A percentile compares a stretch with the other conserved stretches of the same genome.
phyloP scores from a whole-genome alignment of 176 grass and related monocot genomes.

The Eragrostis nindensis region DNA sequence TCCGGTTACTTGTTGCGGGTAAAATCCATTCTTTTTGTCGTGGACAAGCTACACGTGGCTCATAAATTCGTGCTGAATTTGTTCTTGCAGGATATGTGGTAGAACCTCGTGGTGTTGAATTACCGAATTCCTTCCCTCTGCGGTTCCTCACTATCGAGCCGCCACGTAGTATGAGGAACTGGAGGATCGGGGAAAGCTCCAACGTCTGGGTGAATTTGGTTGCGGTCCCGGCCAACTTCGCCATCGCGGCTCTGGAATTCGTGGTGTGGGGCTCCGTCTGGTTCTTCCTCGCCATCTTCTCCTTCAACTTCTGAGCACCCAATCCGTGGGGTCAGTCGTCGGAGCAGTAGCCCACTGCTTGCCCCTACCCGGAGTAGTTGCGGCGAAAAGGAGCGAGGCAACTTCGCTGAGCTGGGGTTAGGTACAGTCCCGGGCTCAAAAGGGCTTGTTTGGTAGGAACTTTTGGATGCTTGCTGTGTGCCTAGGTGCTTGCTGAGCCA shows the following conservation, averaged over 20 bases:
- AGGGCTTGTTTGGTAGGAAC: slow-evolving; percentile 43
- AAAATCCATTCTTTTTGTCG: background rate
- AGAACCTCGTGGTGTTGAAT: background rate
- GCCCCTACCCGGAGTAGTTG: slow-evolving; percentile 8
- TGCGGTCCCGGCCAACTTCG: slow-evolving; percentile 19
- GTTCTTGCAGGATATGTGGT: slow-evolving; percentile 14
- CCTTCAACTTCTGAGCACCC: slow-evolving; percentile 37
- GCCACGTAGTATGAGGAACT: slow-evolving; percentile 9
- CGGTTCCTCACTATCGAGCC: background rate
- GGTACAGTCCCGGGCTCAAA: slow-evolving; percentile 30
- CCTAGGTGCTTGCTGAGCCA: background rate
- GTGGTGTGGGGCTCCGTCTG: slow-evolving; percentile 46
- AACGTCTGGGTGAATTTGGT: slow-evolving; percentile 43
- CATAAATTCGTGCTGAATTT: background rate
- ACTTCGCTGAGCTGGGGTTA: slow-evolving; percentile 27
- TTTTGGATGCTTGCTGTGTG: slow-evolving; percentile 21
- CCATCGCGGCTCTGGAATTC: slow-evolving; percentile 39
- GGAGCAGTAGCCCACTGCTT: slow-evolving; percentile 7
- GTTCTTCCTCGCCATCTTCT: slow-evolving; percentile 27
- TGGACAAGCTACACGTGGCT: background rate
- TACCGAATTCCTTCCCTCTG: background rate
- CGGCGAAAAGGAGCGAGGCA: slow-evolving; percentile 35
- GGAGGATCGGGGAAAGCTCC: slow-evolving; percentile 36
- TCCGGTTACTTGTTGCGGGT: background rate
- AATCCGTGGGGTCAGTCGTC: background rate